phyloP scores from a whole-genome alignment of 495 filamentous ascomycete genomes.

The Lineolata rhizophorae region DNA sequence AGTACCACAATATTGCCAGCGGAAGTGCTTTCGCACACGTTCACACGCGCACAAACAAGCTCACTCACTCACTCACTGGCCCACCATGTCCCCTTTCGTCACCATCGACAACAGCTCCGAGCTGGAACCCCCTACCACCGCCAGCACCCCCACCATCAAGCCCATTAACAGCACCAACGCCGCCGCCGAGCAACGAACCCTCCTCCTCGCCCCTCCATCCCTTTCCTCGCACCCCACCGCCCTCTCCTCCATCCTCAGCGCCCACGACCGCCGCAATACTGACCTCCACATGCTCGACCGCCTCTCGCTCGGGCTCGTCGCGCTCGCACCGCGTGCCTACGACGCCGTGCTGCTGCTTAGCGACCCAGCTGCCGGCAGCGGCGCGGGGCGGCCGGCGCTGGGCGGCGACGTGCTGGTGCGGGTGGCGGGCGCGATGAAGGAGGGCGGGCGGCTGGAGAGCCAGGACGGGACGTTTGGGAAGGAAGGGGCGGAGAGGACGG shows the following conservation, averaged over 20 bases:
- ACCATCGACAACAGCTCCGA: too few relatives aligned
- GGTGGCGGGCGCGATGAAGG: constrained; percentile 45
- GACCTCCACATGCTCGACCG: constrained; percentile 98
- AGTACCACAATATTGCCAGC: too few relatives aligned
- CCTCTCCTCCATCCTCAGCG: constrained; percentile 31
- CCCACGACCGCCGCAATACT: constrained; percentile 46
- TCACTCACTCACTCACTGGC: too few relatives aligned
- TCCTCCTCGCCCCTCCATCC: constrained; percentile 55
- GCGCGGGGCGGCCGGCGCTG: constrained; percentile 36
- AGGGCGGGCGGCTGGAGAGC: constrained; percentile 42
- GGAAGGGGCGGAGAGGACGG: constrained; percentile 28
- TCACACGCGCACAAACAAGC: too few relatives aligned
- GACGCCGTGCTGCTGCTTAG: constrained; percentile 68
- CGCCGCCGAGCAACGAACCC: too few relatives aligned
- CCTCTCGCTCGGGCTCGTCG: constrained; percentile 58
- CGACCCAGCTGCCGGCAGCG: constrained; percentile 42
- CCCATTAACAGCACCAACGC: too few relatives aligned
- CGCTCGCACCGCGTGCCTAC: constrained; percentile 57
- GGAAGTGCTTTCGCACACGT: too few relatives aligned
- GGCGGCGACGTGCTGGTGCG: constrained; percentile 45
- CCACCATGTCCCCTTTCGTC: too few relatives aligned
- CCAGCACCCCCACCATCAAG: too few relatives aligned
- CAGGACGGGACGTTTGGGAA: constrained; percentile 41
- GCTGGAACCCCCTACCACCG: too few relatives aligned
- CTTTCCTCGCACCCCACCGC: constrained; percentile 43